phyloP scores from a whole-genome alignment of 2,329 filamentous ascomycete genomes.

The Lachnellula cervina region DNA sequence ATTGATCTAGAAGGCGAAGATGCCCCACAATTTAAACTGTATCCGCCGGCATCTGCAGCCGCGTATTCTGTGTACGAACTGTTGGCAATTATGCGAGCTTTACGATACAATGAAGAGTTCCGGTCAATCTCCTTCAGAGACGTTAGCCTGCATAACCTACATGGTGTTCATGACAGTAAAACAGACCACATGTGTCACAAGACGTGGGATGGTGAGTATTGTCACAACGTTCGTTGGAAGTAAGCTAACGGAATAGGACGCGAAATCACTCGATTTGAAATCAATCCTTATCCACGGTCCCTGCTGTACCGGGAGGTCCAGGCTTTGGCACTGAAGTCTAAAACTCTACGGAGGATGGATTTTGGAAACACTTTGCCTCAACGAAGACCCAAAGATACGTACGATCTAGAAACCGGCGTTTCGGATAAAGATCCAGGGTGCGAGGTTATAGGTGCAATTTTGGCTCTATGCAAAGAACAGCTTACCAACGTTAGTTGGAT shows the following conservation, averaged over 20 bases:
- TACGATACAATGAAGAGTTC: constrained; percentile 68
- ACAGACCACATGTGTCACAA: constrained; percentile 56
- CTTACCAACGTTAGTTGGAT: constrained; percentile 69
- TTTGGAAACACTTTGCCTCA: constrained; percentile 58
- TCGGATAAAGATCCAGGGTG: constrained; percentile 56
- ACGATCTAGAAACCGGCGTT: constrained; percentile 41
- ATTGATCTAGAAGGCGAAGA: constrained; percentile 60
- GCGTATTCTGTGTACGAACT: constrained; percentile 59
- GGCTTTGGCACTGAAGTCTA: constrained; percentile 61
- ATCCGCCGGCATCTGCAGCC: constrained; percentile 48
- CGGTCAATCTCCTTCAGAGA: constrained; percentile 62
- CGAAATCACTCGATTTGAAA: constrained; percentile 19
- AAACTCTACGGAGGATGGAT: constrained; percentile 57
- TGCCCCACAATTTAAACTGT: constrained; percentile 59
- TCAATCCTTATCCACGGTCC: constrained; percentile 36
- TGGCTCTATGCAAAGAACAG: constrained; percentile 61
- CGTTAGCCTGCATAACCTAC: constrained; percentile 59
- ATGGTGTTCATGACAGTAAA: constrained; percentile 54
- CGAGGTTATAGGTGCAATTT: constrained; percentile 64
- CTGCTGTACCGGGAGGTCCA: constrained; percentile 65
- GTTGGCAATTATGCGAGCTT: constrained; percentile 63
- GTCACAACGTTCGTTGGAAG: constrained; percentile 48
- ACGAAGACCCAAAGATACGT: constrained; percentile 41
- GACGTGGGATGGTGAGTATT: constrained; percentile 52
- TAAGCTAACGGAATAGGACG: constrained; percentile 22